Evolutionary conservation across 305 asterid species (phyloP), one percentile per base, ranked within the genome.

Genomic region (Fraxinus sp.): DNA sequence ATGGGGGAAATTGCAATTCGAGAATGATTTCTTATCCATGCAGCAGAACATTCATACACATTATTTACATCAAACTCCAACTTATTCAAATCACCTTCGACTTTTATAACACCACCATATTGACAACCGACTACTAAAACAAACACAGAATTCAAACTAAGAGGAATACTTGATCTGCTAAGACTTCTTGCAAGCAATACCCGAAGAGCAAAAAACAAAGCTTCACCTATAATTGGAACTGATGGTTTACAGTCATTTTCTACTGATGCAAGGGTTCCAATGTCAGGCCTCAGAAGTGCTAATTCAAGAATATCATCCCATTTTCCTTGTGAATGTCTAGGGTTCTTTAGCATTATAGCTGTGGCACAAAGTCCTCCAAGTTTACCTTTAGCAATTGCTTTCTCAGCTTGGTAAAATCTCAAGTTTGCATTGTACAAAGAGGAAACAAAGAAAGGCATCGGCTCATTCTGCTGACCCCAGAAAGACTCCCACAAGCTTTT

Each of bases 291-390:
- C 80, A 96, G 79, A 84, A 96, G 87, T 46, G 96, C 99, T 84
- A 96, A 85, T 85, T 92, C 95, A 79, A 96, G 88, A 87, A 96
- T 77, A 85, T 96, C 98, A 80, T 96, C 98, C 99, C 99, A 96
- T 87, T 92, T 96, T 75, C 97, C 99, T 68, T 89, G 97, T 71
- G 98, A 95, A 75, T 96, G 98, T 88, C 99, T 94, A 2, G 95
- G 98, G 82, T 96, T 96, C 89, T 95, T 96, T 57, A 93, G 89
- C 95, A 96, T 89, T 84, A 96, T 78, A 57, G 99, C 98, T 5
- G 97, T 87, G 22, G 97, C 99, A 91, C 97, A 91, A 73, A 96
- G 92, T 78, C 97, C 97, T 78, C 88, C 88, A n/a, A 90, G 85
- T 90, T 90, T 93, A 75, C 98, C 98, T 83, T 88, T 96, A 43